Evolutionary conservation across 352 stramenopile genomes (phyloP).

Genomic region (Achlya hypogyna): DNA sequence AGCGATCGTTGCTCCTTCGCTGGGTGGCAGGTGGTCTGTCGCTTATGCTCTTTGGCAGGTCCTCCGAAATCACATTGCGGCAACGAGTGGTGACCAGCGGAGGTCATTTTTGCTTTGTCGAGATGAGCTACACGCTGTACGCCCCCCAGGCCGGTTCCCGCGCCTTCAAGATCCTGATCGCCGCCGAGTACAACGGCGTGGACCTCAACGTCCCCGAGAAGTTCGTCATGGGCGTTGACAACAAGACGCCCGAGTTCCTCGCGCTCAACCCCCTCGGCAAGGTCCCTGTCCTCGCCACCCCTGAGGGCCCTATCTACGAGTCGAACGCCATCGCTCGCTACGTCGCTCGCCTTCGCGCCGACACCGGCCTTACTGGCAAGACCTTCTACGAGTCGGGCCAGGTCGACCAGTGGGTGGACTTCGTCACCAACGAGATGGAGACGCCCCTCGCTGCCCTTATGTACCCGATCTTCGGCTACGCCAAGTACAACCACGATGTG

Average conservation of each 20-base stretch:
- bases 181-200: slow-evolving; percentile 89
- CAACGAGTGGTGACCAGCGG: neutral
- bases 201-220: slow-evolving; percentile 66
- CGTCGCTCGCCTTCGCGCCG: slow-evolving; percentile 77
- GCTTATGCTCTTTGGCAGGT: too few relatives aligned
- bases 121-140: slow-evolving; percentile 12
- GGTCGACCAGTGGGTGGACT: slow-evolving; percentile 93
- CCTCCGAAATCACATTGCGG: too few relatives aligned
- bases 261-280: slow-evolving; percentile 86
- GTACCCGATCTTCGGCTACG: slow-evolving; percentile 83
- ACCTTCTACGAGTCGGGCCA: slow-evolving; percentile 87
- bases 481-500: slow-evolving; percentile 63
- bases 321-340: slow-evolving; percentile 90
- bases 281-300: slow-evolving; percentile 80
- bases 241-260: slow-evolving; percentile 62
- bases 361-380: slow-evolving; percentile 82
- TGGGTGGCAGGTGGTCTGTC: too few relatives aligned
- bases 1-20: too few relatives aligned
- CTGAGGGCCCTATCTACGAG: slow-evolving; percentile 75
- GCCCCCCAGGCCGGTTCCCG: slow-evolving; percentile 38
- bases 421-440: slow-evolving; percentile 85
- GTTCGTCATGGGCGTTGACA: slow-evolving; percentile 48
- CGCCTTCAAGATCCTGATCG: slow-evolving; percentile 92
- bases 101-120: slow-evolving; percentile 1
- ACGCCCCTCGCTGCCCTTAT: slow-evolving; percentile 80